Percentiles rank a stretch among this genome's conserved stretches.
Evolutionary conservation across 2,329 filamentous ascomycete species (phyloP).

Genomic region (Ophiostoma novo-ulmi): DNA sequence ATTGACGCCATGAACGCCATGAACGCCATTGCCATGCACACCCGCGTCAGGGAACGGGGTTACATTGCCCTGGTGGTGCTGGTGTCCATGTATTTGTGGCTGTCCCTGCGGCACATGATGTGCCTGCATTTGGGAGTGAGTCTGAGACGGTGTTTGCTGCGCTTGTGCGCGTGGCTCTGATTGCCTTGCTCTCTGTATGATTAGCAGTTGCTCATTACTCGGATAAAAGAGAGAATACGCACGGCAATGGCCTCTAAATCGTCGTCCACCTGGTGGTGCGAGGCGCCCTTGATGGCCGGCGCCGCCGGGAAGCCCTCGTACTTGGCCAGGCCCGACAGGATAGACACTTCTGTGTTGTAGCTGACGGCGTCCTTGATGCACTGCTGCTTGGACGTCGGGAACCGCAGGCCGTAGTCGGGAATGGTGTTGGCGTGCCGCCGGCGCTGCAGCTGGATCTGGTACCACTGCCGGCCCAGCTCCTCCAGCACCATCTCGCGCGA

Average conservation of each 20-base stretch:
- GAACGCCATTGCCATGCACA: not conserved
- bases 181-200: conserved; percentile 10
- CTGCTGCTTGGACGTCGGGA: conserved; percentile 69
- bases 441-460: conserved; percentile 85
- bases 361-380: conserved; percentile 80
- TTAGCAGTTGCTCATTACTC: not conserved
- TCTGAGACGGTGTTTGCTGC: conserved; percentile 17
- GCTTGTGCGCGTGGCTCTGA: not conserved
- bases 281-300: conserved; percentile 72
- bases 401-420: conserved; percentile 75
- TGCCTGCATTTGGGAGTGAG: conserved; percentile 1
- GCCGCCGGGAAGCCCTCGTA: conserved; percentile 94
- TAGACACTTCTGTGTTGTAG: conserved; percentile 92
- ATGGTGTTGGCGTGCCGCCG: conserved; percentile 63
- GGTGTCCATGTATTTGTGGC: conserved; percentile 31
- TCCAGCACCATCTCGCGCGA: conserved; percentile 75
- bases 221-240: conserved; percentile 45
- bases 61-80: conserved; percentile 8
- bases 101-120: not conserved
- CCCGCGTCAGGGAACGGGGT: not conserved
- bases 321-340: conserved; percentile 85
- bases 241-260: conserved; percentile 79
- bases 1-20: not conserved
- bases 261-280: conserved; percentile 69
- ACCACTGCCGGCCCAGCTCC: conserved; percentile 81